Evolutionary conservation across 2,329 filamentous ascomycete species (phyloP).

Genomic region (Talaromyces piceae): DNA sequence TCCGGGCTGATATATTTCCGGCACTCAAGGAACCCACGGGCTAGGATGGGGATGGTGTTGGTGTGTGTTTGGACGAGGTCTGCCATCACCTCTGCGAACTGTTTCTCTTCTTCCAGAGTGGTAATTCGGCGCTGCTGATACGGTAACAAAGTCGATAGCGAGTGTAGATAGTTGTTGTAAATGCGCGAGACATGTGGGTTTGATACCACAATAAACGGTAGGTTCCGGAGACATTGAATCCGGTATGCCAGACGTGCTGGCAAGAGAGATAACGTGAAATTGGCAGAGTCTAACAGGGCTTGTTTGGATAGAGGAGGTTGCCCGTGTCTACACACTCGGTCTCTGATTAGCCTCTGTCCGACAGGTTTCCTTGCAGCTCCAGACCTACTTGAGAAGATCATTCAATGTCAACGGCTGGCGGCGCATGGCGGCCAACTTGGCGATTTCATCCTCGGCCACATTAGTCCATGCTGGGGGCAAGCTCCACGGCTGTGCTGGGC

Average conservation of each 20-base stretch:
- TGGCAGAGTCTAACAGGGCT: conserved; percentile 80
- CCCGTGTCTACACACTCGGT: conserved; percentile 53
- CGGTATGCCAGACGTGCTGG: conserved; percentile 88
- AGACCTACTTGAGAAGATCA: conserved; percentile 72
- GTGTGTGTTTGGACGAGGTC: conserved; percentile 92
- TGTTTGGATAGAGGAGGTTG: conserved; percentile 74
- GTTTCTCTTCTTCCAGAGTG: conserved; percentile 76
- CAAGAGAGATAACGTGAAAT: conserved; percentile 88
- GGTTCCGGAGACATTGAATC: conserved; percentile 83
- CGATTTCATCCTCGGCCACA: conserved; percentile 67
- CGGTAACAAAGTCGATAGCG: conserved; percentile 79
- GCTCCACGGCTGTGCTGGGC: conserved; percentile 22
- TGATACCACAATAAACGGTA: conserved; percentile 97
- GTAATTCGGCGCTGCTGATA: conserved; percentile 68
- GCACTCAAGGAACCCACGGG: conserved; percentile 87
- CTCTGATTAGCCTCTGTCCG: conserved; percentile 9
- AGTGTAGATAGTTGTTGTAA: conserved; percentile 93
- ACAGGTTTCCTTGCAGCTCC: neutral
- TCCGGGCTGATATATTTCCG: conserved; percentile 75
- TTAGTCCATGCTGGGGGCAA: conserved; percentile 42
- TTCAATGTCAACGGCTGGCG: conserved; percentile 76
- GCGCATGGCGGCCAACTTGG: conserved; percentile 66
- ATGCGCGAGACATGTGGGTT: conserved; percentile 92
- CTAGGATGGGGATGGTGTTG: conserved; percentile 89
- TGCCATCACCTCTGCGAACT: conserved; percentile 85